Evolutionary conservation across 208 protist genomes (phyloP), one percentile per base, ranked within the genome.

Genomic region (Crithidia thermophila): DNA sequence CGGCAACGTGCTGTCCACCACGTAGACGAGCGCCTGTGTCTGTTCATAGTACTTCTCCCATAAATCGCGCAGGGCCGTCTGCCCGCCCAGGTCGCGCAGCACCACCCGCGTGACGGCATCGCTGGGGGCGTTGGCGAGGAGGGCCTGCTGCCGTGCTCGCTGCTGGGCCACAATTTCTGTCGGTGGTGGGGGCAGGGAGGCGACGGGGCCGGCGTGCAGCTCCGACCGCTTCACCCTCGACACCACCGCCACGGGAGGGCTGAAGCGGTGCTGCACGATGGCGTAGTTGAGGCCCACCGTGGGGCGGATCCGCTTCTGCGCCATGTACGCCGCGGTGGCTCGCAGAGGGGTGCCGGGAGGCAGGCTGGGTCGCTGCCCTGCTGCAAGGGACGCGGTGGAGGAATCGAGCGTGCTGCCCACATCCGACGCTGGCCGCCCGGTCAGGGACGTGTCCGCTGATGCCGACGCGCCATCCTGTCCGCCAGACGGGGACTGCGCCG

Each of bases 201-300:
- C 28, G 4, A 68, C 42, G 0, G 33, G 11, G 7, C 25, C 37
- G 9, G 66, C 70, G 89, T 72, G 95, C 81, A 62, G 88, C 96
- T 75, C 96, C 95, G 85, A 92, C 98, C 49, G 65, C 37, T 42
- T 63, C 43, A 68, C 51, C 2, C 33, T 34, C 3, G 42, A 8
- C 28, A 53, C 52, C 61, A 63, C 64, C 10, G 55, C 33, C 20
- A 69, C 46, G 47, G 39, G 75, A 43, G 45, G 71, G 36, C 69
- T 71, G 40, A 82, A 85, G 62, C 66, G 68, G 63, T 94, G 89
- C n/a, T 96, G 77, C 21, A 99, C 78, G 7, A 80, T 75, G 9
- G 98, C 91, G 51, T 99, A 94, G 84, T 99, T 99, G 75, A 99
- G 85, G 7, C 98, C 95, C 36, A 99, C 97, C 4, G 98, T 99